Conservation (phyloP, 805 yeast species). For the Blastobotrys terrestris region DNA sequence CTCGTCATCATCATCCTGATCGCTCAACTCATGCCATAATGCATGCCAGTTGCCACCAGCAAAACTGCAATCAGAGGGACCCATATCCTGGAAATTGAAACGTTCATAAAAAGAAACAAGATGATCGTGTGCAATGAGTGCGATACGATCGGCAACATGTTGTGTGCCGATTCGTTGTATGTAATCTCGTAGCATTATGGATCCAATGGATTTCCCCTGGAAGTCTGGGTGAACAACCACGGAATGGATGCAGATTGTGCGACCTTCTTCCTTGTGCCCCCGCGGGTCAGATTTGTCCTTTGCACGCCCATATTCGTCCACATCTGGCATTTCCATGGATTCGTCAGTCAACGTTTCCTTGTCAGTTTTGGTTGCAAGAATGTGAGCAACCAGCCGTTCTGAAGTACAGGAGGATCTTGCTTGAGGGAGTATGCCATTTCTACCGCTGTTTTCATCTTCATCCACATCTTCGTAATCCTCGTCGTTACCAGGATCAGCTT, state of each 20-base stretch:
- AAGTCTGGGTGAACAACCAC: constrained; percentile 70
- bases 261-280: constrained; percentile 74
- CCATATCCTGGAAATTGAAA: constrained; percentile 71
- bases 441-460: constrained; percentile 23
- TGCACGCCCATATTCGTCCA: constrained; percentile 21
- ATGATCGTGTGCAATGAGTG: constrained; percentile 63
- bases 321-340: constrained; percentile 54
- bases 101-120: constrained; percentile 73
- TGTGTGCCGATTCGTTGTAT: constrained; percentile 85
- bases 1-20: constrained; percentile 17
- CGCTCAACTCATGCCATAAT: constrained; percentile 17
- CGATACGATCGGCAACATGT: constrained; percentile 72
- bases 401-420: constrained; percentile 22
- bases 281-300: constrained; percentile 22
- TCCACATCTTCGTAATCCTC: constrained; percentile 29
- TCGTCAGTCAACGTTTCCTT: constrained; percentile 44
- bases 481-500: constrained; percentile 26
- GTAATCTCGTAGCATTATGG: constrained; percentile 79
- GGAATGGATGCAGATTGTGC: constrained; percentile 74
- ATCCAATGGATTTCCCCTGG: constrained; percentile 77
- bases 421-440: constrained; percentile 9
- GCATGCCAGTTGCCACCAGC: constrained; percentile 23
- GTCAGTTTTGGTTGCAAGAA: constrained; percentile 66
- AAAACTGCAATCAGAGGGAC: constrained; percentile 17
- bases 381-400: constrained; percentile 72